phyloP scores from a whole-genome alignment of 257 asterid genomes.

The Catharanthus roseus region DNA sequence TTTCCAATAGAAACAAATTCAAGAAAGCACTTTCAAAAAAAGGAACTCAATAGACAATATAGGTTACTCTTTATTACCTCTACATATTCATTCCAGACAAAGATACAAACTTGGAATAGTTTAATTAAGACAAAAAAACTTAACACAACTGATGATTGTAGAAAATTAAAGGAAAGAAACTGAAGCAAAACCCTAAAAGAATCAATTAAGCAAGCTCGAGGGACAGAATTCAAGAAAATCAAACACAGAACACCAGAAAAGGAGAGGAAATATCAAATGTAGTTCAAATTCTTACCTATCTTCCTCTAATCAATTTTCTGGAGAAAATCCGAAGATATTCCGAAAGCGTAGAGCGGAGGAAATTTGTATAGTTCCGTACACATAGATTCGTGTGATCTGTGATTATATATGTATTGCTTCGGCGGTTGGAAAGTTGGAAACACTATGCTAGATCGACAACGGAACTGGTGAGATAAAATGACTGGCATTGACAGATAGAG shows the following conservation, averaged over 20 bases:
- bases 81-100: too few species aligned
- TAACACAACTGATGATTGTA: not conserved
- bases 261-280: not conserved
- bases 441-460: not conserved
- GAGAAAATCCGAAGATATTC: not conserved
- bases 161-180: not conserved
- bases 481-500: not conserved
- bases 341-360: not conserved
- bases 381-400: not conserved
- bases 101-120: not conserved
- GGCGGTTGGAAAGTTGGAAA: constrained; percentile 17
- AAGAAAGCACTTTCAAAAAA: not conserved
- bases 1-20: not conserved
- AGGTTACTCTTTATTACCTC: too few species aligned
- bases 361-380: not conserved
- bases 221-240: not conserved
- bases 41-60: too few species aligned
- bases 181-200: not conserved
- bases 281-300: not conserved
- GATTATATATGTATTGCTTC: constrained; percentile 14
- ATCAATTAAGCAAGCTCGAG: not conserved
- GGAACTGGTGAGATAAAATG: not conserved
- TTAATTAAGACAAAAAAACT: not conserved
- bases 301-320: not conserved
- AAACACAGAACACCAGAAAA: not conserved